phyloP scores from a whole-genome alignment of 148 eudicot genomes.

The Camellia lanceoleosa region DNA sequence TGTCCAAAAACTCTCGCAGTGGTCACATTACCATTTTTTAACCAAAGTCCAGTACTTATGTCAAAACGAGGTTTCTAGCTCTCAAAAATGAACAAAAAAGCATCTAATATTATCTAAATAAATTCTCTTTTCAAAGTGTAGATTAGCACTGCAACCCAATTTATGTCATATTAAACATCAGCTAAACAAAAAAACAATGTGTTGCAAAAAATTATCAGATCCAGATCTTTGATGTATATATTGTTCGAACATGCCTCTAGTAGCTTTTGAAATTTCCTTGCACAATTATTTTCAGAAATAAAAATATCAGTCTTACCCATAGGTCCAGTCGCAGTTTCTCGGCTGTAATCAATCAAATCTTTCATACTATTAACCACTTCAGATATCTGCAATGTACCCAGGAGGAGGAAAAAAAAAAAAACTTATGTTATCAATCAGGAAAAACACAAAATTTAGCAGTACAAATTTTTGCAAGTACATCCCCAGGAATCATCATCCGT shows the following conservation, averaged over 20 bases:
- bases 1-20: not conserved
- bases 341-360: constrained; percentile 89
- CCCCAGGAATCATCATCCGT: not conserved
- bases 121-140: not conserved
- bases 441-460: not conserved
- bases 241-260: not conserved
- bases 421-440: not conserved
- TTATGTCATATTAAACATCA: not conserved
- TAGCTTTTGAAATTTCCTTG: not conserved
- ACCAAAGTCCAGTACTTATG: not conserved
- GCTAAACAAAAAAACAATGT: not conserved
- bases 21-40: not conserved
- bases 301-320: constrained; percentile 61
- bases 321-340: constrained; percentile 73
- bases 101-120: not conserved
- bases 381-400: constrained; percentile 61
- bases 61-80: not conserved
- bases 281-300: not conserved
- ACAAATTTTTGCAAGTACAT: not conserved
- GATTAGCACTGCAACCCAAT: not conserved
- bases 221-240: not conserved
- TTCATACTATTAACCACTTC: constrained; percentile 98
- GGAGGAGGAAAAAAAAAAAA: not conserved
- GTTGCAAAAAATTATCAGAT: not conserved
- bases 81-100: not conserved